Evolutionary conservation across 129 eudicot genomes (phyloP), one percentile per base, ranked within the genome.

Genomic region (Centaurea solstitialis): DNA sequence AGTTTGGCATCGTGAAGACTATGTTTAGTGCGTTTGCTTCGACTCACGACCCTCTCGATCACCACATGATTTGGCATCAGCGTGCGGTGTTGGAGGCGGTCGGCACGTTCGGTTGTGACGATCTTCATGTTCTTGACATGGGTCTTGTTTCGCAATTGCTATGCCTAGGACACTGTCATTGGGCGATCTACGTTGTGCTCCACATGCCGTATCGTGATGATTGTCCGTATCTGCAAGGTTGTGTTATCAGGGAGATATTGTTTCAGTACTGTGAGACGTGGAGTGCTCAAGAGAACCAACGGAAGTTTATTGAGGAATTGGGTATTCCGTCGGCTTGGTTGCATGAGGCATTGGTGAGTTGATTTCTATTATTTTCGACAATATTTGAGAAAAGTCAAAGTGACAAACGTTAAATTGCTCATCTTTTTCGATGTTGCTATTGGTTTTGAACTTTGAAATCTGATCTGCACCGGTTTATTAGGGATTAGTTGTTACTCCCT

Each of bases 21-120:
- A 92, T 95, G 98, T 92, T 95, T 72, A 92, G 94, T 91, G 93
- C 99, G 47, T 92, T 89, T 81, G 90, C 99, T 77, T 95, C 98
- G 43, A 92, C 98, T 68, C 75, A 89, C 65, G 99, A 95, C 86
- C 97, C 99, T 62, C 94, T 95, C 80, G 99, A 95, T 85, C 86
- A 95, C 85, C 99, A 95, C 89, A 95, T 95, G 98, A 95, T 95
- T 24, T 95, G 99, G 99, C 99, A 95, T 90, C 99, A 95, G 65
- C 98, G 99, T 72, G 94, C 90, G 9, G 88, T 92, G 73, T 81
- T 95, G 69, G 97, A 95, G 82, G 97, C 97, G 22, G 79, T 92
- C 71, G 99, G 97, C 24, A 83, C 87, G 28, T 91, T 95, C 79
- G 87, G 88, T 79, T 95, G 90, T 13, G 81, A 85, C 76, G 97